Percentiles rank a stretch among this genome's conserved stretches.
Evolutionary conservation across 177 flowering plant genomes (phyloP).

Genomic region (Vitis hybrid): DNA sequence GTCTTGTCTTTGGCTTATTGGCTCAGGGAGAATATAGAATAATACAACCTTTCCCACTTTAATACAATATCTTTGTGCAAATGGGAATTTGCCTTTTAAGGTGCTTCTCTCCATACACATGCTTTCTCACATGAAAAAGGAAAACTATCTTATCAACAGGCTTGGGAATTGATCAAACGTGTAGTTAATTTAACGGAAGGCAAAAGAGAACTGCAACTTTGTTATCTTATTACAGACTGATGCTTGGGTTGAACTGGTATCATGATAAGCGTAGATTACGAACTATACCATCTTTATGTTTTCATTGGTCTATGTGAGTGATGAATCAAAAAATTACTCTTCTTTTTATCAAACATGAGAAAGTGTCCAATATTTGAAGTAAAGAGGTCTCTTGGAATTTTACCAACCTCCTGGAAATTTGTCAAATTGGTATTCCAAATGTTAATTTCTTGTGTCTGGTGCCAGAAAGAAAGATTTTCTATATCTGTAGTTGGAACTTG

Average conservation of each 20-base stretch:
- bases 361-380: neutral
- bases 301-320: neutral
- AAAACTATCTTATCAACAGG: slow-evolving; percentile 28
- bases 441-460: no score
- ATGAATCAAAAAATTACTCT: neutral
- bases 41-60: slow-evolving; percentile 18
- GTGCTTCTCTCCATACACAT: slow-evolving; percentile 32
- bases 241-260: neutral
- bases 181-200: slow-evolving; percentile 4
- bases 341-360: neutral
- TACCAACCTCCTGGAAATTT: no score
- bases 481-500: no score
- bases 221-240: no score
- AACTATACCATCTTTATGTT: neutral
- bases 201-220: neutral
- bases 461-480: no score
- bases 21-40: slow-evolving; percentile 33
- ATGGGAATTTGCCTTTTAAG: slow-evolving; percentile 45
- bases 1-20: slow-evolving; percentile 27
- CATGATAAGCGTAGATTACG: neutral
- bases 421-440: no score
- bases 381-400: no score
- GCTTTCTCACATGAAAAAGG: slow-evolving; percentile 8
- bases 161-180: slow-evolving; percentile 8
- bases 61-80: slow-evolving; percentile 39